These are phyloP conservation scores for Colletotrichum eleusines DNA, from an alignment of 2,329 filamentous ascomycete genomes.

Conservation along the genomic window DNA sequence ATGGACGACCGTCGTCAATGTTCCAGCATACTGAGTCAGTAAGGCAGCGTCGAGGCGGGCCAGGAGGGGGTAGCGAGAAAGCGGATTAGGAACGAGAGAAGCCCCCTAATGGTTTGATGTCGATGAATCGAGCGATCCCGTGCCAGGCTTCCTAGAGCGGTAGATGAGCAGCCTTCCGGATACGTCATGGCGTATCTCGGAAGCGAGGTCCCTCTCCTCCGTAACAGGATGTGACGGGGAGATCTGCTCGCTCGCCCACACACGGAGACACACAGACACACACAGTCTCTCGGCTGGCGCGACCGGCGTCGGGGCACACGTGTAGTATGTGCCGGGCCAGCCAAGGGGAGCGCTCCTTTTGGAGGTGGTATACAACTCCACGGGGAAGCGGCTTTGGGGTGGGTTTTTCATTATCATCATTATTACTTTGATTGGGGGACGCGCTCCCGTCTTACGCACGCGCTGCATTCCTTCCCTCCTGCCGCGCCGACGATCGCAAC, in stretches of 20 bases:
- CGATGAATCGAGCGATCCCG: constrained; percentile 37
- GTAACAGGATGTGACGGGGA: neutral
- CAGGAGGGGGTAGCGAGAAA: neutral
- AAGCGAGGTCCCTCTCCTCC: constrained; percentile 1
- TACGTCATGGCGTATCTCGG: constrained; percentile 33
- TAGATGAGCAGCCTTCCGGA: constrained; percentile 24
- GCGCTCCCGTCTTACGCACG: constrained; percentile 15
- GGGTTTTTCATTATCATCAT: too few species aligned
- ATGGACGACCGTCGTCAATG: neutral
- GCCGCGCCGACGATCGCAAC: constrained; percentile 30
- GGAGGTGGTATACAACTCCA: constrained; percentile 1
- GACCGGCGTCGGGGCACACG: constrained; percentile 6
- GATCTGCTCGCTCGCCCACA: neutral
- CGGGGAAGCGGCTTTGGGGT: constrained; percentile 5
- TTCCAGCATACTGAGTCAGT: constrained; percentile 3
- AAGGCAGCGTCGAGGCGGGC: neutral
- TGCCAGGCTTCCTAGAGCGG: constrained; percentile 36
- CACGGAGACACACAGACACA: neutral
- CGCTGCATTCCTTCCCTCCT: constrained; percentile 14
- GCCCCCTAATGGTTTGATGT: constrained; percentile 20
- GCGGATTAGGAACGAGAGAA: neutral
- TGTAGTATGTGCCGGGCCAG: neutral
- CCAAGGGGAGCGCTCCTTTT: neutral
- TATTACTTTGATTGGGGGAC: too few species aligned
- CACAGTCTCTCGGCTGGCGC: constrained; percentile 7